Base-by-base conservation (phyloP, 164 flowering plant species). In the Magnolia kwangsiensis region DNA sequence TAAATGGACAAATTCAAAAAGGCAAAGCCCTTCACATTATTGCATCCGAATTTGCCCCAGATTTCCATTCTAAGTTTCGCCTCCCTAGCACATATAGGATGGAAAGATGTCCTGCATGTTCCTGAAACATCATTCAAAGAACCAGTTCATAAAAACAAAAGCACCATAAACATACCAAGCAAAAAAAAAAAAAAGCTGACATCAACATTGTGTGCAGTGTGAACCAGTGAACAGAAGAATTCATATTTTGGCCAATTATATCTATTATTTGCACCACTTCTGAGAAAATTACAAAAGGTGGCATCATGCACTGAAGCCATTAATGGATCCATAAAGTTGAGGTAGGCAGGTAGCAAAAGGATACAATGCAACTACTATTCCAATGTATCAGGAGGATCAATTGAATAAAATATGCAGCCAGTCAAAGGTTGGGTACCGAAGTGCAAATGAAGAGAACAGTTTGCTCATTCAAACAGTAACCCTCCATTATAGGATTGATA, bases 81-180 rank as follows among this genome's bases (percentile, higher is more conserved):
- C 82, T 91, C 99, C 86, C 98, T 87, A 20, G 98, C 98, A 89
- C 99, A 96, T 72, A 89, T 82, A 73, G 99, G 99, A 87, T 96
- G 99, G 77, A 96, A 96, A n/a, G 96, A 82, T 75, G 92, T 84
- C 82, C 99, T 86, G 84, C 99, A 96, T 55, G 95, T 77, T 84
- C 96, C 99, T 96, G 88, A 73, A 75, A 61, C 73, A 72, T 69
- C 58, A 77, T 21, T 29, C 50, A 29, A 65, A 27, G 50, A 68
- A 31, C 45, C 50, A 68, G 29, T 5, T 69, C 71, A 55, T 11
- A 55, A 3, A 20, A 66, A 24, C 69, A 66, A 20, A 23, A 68
- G 7, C 20, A 20, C 13, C 27, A n/a, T 69, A 4, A 63, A 75
- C 9, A 75, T 59, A 20, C 29, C 27, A 66, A 66, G 21, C 31